These are phyloP conservation scores for Dipteronia sinensis DNA, from an alignment of 345 rosid species.

Conservation along the genomic window DNA sequence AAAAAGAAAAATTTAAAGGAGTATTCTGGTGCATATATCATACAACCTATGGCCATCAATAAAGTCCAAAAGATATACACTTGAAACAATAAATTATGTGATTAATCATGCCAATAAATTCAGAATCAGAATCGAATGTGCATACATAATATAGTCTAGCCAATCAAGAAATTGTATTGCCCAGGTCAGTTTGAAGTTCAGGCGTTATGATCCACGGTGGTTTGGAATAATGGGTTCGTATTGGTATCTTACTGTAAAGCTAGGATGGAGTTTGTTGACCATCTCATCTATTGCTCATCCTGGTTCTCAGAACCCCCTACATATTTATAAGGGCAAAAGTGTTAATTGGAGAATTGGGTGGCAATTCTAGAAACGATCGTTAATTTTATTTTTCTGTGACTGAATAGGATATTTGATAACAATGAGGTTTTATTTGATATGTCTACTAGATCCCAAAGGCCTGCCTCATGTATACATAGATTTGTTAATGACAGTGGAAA, in stretches of 20 bases:
- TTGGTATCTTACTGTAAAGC: background rate
- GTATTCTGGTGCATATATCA: background rate
- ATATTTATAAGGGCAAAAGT: background rate
- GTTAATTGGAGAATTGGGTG: background rate
- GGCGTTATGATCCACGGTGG: background rate
- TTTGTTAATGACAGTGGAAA: background rate
- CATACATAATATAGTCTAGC: background rate
- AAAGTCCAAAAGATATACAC: background rate
- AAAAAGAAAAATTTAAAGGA: conserved; percentile 6
- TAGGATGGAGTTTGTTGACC: background rate
- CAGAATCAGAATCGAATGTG: background rate
- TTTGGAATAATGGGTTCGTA: background rate
- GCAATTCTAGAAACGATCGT: background rate
- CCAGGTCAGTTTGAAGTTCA: background rate
- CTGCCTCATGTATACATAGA: background rate
- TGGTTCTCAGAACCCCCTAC: background rate
- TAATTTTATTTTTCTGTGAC: background rate
- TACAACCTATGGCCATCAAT: background rate
- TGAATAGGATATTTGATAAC: background rate
- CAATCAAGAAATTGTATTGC: background rate
- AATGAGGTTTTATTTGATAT: background rate
- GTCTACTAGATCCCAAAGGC: background rate
- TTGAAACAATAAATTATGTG: background rate
- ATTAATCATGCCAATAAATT: background rate
- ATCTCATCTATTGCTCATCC: background rate